Percentiles rank a stretch among this genome's conserved stretches.
These are phyloP conservation scores for Lactarius pseudohatsudake DNA, from an alignment of 768 basidiomycete species.

Conservation along the genomic window DNA sequence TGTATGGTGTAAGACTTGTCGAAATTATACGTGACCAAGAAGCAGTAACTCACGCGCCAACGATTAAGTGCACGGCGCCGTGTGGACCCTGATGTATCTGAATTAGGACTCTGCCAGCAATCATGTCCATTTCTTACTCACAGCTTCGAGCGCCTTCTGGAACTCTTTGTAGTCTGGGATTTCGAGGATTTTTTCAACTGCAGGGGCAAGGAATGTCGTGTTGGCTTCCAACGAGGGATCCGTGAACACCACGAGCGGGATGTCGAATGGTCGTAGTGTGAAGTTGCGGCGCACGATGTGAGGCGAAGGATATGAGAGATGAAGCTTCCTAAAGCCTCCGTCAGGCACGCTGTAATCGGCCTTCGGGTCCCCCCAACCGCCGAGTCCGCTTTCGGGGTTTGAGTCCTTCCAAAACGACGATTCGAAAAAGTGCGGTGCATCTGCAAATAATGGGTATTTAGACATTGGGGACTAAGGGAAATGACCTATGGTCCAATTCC, in stretches of 20 bases:
- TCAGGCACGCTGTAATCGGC: slow-evolving; percentile 31
- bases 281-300: slow-evolving; percentile 39
- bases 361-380: slow-evolving; percentile 34
- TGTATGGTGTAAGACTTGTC: neutral
- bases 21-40: neutral
- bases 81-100: slow-evolving; percentile 34
- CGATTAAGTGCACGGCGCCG: slow-evolving; percentile 35
- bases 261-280: slow-evolving; percentile 36
- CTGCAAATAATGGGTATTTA: slow-evolving; percentile 16
- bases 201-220: slow-evolving; percentile 32
- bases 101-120: neutral
- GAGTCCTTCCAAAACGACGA: slow-evolving; percentile 31
- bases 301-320: slow-evolving; percentile 36
- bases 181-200: slow-evolving; percentile 32
- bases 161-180: slow-evolving; percentile 36
- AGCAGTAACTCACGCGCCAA: slow-evolving; percentile 34
- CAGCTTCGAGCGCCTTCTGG: slow-evolving; percentile 35
- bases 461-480: neutral
- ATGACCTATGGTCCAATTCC: slow-evolving; percentile 35
- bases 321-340: slow-evolving; percentile 35
- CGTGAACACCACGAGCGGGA: slow-evolving; percentile 23
- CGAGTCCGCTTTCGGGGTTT: slow-evolving; percentile 31
- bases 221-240: slow-evolving; percentile 33
- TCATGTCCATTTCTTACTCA: slow-evolving; percentile 27
- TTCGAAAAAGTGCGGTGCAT: slow-evolving; percentile 31